These are phyloP conservation scores for Pyrenopolyporus hunteri DNA, from an alignment of 495 filamentous ascomycete species.

Conservation along the genomic window DNA sequence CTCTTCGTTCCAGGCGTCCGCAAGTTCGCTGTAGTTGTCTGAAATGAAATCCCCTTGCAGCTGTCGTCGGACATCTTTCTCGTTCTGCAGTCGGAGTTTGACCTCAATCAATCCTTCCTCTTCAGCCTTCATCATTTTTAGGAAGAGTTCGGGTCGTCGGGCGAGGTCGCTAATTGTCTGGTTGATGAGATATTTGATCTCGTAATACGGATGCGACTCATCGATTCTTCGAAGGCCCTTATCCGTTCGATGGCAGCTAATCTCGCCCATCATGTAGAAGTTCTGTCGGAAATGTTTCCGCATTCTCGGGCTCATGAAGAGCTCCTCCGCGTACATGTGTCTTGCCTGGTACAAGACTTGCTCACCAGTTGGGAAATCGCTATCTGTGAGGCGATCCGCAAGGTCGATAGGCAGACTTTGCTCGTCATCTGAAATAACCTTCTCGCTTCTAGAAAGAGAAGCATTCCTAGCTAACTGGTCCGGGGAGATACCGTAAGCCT, in stretches of 20 bases:
- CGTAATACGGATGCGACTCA: slow-evolving; percentile 93
- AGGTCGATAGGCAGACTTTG: slow-evolving; percentile 76
- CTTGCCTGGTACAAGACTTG: slow-evolving; percentile 79
- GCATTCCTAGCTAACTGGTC: slow-evolving; percentile 87
- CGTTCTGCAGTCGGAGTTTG: slow-evolving; percentile 73
- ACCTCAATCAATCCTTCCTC: slow-evolving; percentile 90
- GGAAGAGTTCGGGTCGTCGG: slow-evolving; percentile 80
- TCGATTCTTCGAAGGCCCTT: slow-evolving; percentile 95
- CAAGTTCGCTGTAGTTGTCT: slow-evolving; percentile 92
- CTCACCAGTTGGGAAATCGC: slow-evolving; percentile 77
- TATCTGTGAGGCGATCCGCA: slow-evolving; percentile 73
- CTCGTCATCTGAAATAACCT: slow-evolving; percentile 84
- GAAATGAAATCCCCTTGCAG: slow-evolving; percentile 85
- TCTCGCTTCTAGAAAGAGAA: slow-evolving; percentile 73
- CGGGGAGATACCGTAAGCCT: slow-evolving; percentile 87
- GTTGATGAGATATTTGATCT: slow-evolving; percentile 94
- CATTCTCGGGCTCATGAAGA: slow-evolving; percentile 87
- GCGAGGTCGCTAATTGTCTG: slow-evolving; percentile 83
- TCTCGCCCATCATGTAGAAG: slow-evolving; percentile 79
- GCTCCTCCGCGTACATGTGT: slow-evolving; percentile 88
- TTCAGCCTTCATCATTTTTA: slow-evolving; percentile 96
- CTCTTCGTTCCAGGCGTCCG: slow-evolving; percentile 91
- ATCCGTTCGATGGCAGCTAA: slow-evolving; percentile 89
- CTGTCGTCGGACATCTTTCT: slow-evolving; percentile 71
- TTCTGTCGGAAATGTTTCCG: slow-evolving; percentile 80